These are phyloP conservation scores for Candida neerlandica DNA, from an alignment of 1,139 yeast species.

Conservation along the genomic window DNA sequence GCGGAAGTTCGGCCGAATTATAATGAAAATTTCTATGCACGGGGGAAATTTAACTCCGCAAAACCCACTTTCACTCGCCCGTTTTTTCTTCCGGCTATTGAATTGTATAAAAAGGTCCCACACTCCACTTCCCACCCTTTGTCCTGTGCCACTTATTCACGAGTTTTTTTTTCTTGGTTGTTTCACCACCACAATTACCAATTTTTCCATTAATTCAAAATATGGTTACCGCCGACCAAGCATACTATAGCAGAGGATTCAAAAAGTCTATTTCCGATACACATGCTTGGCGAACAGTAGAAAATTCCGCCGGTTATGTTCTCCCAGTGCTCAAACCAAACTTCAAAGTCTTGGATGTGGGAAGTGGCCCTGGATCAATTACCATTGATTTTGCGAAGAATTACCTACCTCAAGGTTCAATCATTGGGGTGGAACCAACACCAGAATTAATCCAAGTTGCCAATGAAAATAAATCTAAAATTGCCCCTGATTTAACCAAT, in stretches of 20 bases:
- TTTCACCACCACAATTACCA: neutral
- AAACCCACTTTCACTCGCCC: no score
- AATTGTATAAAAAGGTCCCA: no score
- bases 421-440: slow-evolving; percentile 39
- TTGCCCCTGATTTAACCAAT: slow-evolving; percentile 19
- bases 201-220: neutral
- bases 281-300: slow-evolving; percentile 39
- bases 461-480: slow-evolving; percentile 19
- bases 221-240: slow-evolving; percentile 19
- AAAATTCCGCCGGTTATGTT: slow-evolving; percentile 29
- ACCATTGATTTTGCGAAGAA: slow-evolving; percentile 35
- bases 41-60: no score
- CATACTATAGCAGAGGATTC: slow-evolving; percentile 27
- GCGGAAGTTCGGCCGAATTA: no score
- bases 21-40: no score
- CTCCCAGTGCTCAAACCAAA: slow-evolving; percentile 29
- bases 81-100: no score
- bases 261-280: slow-evolving; percentile 26
- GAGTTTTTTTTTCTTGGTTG: neutral
- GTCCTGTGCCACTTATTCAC: neutral
- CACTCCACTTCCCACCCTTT: no score
- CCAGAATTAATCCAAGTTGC: slow-evolving; percentile 32
- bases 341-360: slow-evolving; percentile 38
- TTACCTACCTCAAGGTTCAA: slow-evolving; percentile 27
- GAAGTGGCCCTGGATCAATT: slow-evolving; percentile 47